A percentile compares a stretch with the other conserved stretches of the same genome.
Evolutionary conservation across 2,329 filamentous ascomycete species (phyloP).

Genomic region (Penicillium aurantiogriseum): DNA sequence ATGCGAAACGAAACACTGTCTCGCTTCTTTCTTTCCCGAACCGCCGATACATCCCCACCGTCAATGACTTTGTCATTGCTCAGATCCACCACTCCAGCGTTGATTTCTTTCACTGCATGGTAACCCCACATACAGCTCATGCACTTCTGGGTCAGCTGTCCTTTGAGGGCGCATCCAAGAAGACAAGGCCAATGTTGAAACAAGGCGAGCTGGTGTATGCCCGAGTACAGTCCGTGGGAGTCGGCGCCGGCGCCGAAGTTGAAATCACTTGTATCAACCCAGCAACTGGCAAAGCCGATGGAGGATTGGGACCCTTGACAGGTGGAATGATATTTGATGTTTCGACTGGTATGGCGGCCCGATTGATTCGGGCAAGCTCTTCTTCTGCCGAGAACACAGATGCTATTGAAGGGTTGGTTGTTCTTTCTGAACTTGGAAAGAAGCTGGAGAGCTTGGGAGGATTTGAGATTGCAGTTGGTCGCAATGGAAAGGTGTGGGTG

Average conservation of each 20-base stretch:
- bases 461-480: slow-evolving; percentile 90
- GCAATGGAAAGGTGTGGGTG: slow-evolving; percentile 92
- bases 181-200: slow-evolving; percentile 77
- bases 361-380: slow-evolving; percentile 56
- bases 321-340: slow-evolving; percentile 85
- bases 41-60: slow-evolving; percentile 70
- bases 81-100: slow-evolving; percentile 72
- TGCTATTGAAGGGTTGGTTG: slow-evolving; percentile 63
- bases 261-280: slow-evolving; percentile 89
- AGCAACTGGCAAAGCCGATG: slow-evolving; percentile 82
- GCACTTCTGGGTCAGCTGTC: slow-evolving; percentile 80
- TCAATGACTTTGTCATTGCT: slow-evolving; percentile 85
- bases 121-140: slow-evolving; percentile 62
- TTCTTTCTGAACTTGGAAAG: slow-evolving; percentile 78
- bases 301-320: slow-evolving; percentile 78
- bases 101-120: slow-evolving; percentile 76
- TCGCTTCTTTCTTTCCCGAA: slow-evolving; percentile 38
- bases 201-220: slow-evolving; percentile 83
- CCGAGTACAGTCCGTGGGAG: slow-evolving; percentile 72
- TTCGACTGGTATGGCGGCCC: slow-evolving; percentile 75
- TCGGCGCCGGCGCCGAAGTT: slow-evolving; percentile 79
- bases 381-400: slow-evolving; percentile 32
- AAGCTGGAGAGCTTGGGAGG: slow-evolving; percentile 61
- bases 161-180: slow-evolving; percentile 92
- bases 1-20: slow-evolving; percentile 42